Evolutionary conservation across 169 alveolate species (phyloP).

Genomic region (Theileria annulata): DNA sequence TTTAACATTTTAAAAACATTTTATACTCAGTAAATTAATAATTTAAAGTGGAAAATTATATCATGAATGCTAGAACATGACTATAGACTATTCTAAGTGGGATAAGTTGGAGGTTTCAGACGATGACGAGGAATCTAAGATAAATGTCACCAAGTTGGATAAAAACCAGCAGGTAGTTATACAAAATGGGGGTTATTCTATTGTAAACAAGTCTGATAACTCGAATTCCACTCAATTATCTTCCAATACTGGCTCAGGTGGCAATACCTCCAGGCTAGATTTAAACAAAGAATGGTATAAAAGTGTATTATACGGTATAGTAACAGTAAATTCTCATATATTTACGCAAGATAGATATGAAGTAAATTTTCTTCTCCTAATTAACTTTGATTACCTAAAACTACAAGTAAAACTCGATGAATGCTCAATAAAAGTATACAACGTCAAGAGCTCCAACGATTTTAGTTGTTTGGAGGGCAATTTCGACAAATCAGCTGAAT

Average conservation of each 20-base stretch:
- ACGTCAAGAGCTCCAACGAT: conserved; percentile 8
- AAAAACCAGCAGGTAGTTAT: conserved; percentile 36
- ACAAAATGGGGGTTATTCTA: conserved; percentile 33
- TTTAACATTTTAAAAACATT: not conserved
- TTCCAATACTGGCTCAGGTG: not conserved
- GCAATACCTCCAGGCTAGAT: not conserved
- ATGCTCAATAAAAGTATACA: not conserved
- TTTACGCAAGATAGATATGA: conserved; percentile 50
- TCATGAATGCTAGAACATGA: conserved; percentile 21
- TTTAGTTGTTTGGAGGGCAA: conserved; percentile 7
- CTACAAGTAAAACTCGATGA: conserved; percentile 10
- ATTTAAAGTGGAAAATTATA: not conserved
- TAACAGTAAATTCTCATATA: conserved; percentile 35
- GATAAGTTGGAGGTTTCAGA: conserved; percentile 60
- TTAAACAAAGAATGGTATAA: conserved; percentile 37
- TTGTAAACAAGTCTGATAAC: not conserved
- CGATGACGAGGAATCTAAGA: conserved; percentile 43
- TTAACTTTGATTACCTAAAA: conserved; percentile 7
- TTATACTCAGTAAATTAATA: no score
- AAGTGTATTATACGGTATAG: conserved; percentile 47
- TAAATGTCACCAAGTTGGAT: conserved; percentile 43
- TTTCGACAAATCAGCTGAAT: conserved; percentile 15
- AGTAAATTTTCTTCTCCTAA: conserved; percentile 21
- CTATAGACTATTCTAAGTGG: conserved; percentile 64
- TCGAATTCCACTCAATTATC: not conserved